Evolutionary conservation across 495 filamentous ascomycete species (phyloP), one percentile per base, ranked within the genome.

Genomic region (Penicillium maclennaniae): DNA sequence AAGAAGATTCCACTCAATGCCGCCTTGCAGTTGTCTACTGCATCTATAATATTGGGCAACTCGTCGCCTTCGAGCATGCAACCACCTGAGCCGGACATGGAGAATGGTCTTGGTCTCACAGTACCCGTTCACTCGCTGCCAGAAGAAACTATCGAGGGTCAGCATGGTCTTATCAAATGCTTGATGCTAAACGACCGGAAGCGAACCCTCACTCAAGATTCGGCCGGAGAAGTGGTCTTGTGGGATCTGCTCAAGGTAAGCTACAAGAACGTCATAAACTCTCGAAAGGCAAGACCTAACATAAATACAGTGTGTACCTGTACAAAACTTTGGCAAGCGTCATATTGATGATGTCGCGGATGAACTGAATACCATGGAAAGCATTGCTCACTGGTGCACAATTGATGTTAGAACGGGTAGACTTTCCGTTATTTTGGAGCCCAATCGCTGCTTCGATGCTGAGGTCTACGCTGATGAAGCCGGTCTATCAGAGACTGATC

Each of bases 381-480:
- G 83, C 37, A 88, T 97, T 45, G 85, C 91, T 6, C 91, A 95
- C 53, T 98, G 93, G 93, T 97, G 92, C 64, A 85, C 87, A 12
- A 88, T 97, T 43, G 91, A 98, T 62, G 92, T 91, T 26, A 84
- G 91, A 49, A 97, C 93, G 5, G 93, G 93, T 38, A 86, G 87
- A 54, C 69, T 98, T 50, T 91, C 91, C 3, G 92, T 95, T 25
- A 87, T 96, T 12, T 69, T 98, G 17, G 93, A 97, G 59, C 89
- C 91, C 41, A 95, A 93, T 60, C 91, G 93, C 55, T 97, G 93
- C 66, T 98, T 98, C 61, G 95, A 97, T 69, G 95, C 92, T 36
- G 93, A 98, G 66, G 87, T 95, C 72, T 98, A 98, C 66, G 92
- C 91, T 1, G 93, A 97, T 64, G 90, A 97, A 63, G 70, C 90